phyloP scores from a whole-genome alignment of 2,329 filamentous ascomycete genomes.

The Emericellopsis cladophorae region DNA sequence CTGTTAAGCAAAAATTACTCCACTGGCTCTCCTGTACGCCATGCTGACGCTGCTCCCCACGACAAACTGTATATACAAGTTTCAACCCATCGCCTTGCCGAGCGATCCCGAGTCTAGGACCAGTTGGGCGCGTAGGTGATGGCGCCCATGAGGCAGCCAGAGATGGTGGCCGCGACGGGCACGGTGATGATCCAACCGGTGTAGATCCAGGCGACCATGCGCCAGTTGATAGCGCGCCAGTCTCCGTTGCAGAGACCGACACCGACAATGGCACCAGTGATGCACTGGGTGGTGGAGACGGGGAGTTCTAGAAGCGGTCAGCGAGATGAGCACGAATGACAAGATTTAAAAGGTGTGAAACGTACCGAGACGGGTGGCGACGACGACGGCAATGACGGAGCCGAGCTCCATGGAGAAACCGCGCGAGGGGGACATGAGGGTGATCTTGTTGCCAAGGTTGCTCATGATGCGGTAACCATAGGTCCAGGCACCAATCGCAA shows the following conservation, averaged over 20 bases:
- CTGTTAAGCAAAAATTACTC: no score
- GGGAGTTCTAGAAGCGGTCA: slow-evolving; percentile 32
- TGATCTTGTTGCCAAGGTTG: slow-evolving; percentile 48
- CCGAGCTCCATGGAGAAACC: slow-evolving; percentile 50
- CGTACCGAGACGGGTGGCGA: slow-evolving; percentile 46
- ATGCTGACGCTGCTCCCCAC: no score
- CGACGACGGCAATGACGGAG: slow-evolving; percentile 47
- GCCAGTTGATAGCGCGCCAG: slow-evolving; percentile 48
- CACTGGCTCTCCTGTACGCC: no score
- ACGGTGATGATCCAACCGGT: slow-evolving; percentile 49
- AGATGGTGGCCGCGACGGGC: slow-evolving; percentile 41
- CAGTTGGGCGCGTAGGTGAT: slow-evolving; percentile 47
- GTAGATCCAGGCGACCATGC: slow-evolving; percentile 48
- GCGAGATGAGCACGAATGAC: background rate
- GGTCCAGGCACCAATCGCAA: slow-evolving; percentile 45
- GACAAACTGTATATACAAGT: no score
- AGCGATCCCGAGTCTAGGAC: slow-evolving; percentile 4
- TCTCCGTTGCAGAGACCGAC: slow-evolving; percentile 49
- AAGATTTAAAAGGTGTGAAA: slow-evolving; percentile 2
- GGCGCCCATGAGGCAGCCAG: slow-evolving; percentile 48
- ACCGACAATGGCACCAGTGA: slow-evolving; percentile 48
- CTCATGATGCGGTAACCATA: slow-evolving; percentile 54
- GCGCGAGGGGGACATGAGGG: slow-evolving; percentile 47
- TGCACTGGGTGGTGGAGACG: slow-evolving; percentile 53
- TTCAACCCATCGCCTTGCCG: no score